Base-by-base conservation (phyloP, 2,329 filamentous ascomycete genomes). In the Paecilomyces dactylethromorphus region DNA sequence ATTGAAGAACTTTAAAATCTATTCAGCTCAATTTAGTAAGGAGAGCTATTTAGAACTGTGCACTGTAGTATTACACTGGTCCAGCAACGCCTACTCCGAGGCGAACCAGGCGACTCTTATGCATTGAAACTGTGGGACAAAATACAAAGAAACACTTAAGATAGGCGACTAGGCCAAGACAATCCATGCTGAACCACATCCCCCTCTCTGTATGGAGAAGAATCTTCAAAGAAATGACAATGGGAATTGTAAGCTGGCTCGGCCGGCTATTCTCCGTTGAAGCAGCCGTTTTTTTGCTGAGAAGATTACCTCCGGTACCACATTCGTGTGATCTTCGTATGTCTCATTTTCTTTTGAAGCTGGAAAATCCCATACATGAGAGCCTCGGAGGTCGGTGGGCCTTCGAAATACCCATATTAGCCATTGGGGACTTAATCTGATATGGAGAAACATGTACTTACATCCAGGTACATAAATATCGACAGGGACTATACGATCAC, bases 401-500 rank as follows among this genome's bases (percentile, higher is more conserved):
- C 76, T 78, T 51, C 51, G 26, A 60, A n/a, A 12, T 53, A 13
- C 32, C 45, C 55, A 51, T 12, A 61, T 64, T 61, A 65, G 59
- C 55, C 59, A 53, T 11, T n/a, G 26, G 26, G 26, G 2, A 51
- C 29, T 26, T 35, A n/a, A 52, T 12, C 15, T n/a, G 39, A 53
- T 6, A 24, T 33, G 56, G 29, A n/a, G 29, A 50, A 57, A 35
- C 31, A 52, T 83, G 21, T 80, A 86, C 67, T 83, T 83, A 79
- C 89, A 92, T 21, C 89, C 89, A 54, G 89, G 89, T n/a, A 92
- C 89, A 71, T 92, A 92, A 55, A 92, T 84, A 74, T 92, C 89
- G 61, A 92, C 89, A n/a, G 89, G 89, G 29, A 92, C 87, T 69
- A 92, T 88, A 61, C 89, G 80, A 75, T 92, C 89, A 70, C 88